Evolutionary conservation across 2,329 filamentous ascomycete genomes (phyloP).

Genomic region (Epichloe amarillans): DNA sequence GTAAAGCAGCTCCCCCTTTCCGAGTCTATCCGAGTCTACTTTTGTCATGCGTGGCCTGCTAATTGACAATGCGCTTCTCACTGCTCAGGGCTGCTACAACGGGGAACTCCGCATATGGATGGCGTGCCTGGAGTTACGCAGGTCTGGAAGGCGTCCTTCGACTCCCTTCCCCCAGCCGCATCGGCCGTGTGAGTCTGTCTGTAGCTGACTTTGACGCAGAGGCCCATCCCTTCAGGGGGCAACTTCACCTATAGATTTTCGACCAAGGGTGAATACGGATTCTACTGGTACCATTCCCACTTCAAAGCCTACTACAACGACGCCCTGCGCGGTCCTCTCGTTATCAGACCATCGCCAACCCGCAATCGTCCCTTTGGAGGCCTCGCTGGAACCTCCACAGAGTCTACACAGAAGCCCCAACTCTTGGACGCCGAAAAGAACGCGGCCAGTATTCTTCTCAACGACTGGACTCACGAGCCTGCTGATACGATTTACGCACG

Average conservation of each 20-base stretch:
- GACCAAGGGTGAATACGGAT: slow-evolving; percentile 1
- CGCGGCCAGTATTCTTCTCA: slow-evolving; percentile 1
- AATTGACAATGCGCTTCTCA: background rate
- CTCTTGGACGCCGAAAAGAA: slow-evolving; percentile 1
- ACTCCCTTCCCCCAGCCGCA: background rate
- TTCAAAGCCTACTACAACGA: slow-evolving; percentile 5
- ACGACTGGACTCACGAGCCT: slow-evolving; percentile 5
- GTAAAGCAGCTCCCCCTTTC: background rate
- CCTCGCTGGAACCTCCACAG: background rate
- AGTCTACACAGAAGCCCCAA: background rate
- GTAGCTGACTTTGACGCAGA: background rate
- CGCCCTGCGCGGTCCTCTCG: slow-evolving; percentile 2
- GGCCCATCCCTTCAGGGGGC: background rate
- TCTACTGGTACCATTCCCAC: slow-evolving; percentile 7
- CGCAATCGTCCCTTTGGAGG: slow-evolving; percentile 1
- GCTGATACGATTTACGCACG: background rate
- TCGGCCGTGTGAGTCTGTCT: background rate
- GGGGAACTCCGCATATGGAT: slow-evolving; percentile 2
- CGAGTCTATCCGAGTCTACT: background rate
- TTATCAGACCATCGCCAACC: background rate
- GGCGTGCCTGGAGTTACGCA: slow-evolving; percentile 4
- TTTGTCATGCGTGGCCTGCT: background rate
- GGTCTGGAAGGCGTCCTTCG: background rate
- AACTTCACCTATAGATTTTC: slow-evolving; percentile 4
- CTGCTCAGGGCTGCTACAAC: slow-evolving; percentile 1